These are phyloP conservation scores for Scortechinia acanthostroma DNA, from an alignment of 2,329 filamentous ascomycete genomes.

Conservation along the genomic window DNA sequence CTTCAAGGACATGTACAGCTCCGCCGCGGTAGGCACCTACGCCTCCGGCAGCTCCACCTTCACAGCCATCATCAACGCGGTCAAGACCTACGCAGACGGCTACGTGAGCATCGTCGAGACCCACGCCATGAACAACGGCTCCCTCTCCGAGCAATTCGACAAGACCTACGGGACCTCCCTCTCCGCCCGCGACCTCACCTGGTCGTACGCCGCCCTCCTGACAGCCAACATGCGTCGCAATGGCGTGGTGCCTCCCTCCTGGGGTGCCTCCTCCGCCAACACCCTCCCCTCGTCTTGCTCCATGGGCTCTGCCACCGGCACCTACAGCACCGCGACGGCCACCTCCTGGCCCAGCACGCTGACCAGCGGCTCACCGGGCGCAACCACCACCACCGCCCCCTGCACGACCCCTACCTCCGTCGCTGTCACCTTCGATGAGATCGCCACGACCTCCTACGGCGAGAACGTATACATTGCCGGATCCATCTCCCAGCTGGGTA, in stretches of 20 bases:
- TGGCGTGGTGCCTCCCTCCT: constrained; percentile 12
- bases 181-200: constrained; percentile 63
- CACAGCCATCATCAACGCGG: constrained; percentile 52
- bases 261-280: constrained; percentile 37
- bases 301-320: constrained; percentile 34
- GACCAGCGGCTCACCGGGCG: constrained; percentile 24
- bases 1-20: constrained; percentile 59
- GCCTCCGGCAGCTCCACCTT: constrained; percentile 48
- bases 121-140: constrained; percentile 51
- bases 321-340: constrained; percentile 39
- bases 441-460: constrained; percentile 47
- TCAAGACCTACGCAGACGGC: constrained; percentile 55
- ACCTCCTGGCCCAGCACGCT: constrained; percentile 35
- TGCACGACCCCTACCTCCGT: constrained; percentile 25
- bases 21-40: constrained; percentile 56
- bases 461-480: constrained; percentile 63
- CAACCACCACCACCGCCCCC: constrained; percentile 26
- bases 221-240: constrained; percentile 8
- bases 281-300: constrained; percentile 39
- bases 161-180: constrained; percentile 41
- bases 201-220: constrained; percentile 48
- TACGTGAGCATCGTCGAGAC: constrained; percentile 37
- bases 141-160: constrained; percentile 61
- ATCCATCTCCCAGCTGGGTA: constrained; percentile 47
- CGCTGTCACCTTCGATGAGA: constrained; percentile 57